These are phyloP conservation scores for Lepidium didymum DNA, from an alignment of 345 rosid species.

Conservation along the genomic window DNA sequence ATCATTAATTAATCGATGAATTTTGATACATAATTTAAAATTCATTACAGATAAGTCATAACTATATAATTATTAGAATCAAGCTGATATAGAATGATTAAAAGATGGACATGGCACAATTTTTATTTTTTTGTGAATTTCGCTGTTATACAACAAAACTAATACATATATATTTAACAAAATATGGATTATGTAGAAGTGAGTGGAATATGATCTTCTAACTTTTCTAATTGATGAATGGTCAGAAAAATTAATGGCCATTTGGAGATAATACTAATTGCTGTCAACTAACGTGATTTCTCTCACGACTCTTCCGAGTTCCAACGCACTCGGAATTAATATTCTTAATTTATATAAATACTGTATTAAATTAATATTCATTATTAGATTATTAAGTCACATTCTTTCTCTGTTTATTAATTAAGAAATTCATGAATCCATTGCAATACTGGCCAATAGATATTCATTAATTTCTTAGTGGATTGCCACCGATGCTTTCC, in stretches of 20 bases:
- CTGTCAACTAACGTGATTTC: constrained; percentile 19
- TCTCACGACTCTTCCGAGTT: constrained; percentile 12
- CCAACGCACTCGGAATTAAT: constrained; percentile 21
- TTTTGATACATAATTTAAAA: no score
- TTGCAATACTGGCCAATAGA: constrained; percentile 4
- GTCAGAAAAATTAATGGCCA: constrained; percentile 19
- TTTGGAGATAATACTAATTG: constrained; percentile 12
- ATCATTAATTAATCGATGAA: no score
- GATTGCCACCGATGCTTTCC: constrained; percentile 20
- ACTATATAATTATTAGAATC: no score
- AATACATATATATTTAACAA: no score
- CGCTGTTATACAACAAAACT: no score
- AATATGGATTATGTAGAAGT: background rate
- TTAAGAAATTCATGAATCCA: background rate
- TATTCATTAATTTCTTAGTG: constrained; percentile 3
- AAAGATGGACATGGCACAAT: background rate
- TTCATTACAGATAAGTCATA: no score
- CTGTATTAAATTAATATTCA: constrained; percentile 10
- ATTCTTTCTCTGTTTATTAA: background rate
- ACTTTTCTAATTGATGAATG: constrained; percentile 10
- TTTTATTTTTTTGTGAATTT: background rate
- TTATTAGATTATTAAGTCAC: background rate
- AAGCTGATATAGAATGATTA: no score
- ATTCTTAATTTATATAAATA: background rate
- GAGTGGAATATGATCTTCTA: constrained; percentile 19